phyloP scores from a whole-genome alignment of 2,329 filamentous ascomycete species.

The Scortechinia acanthostroma region DNA sequence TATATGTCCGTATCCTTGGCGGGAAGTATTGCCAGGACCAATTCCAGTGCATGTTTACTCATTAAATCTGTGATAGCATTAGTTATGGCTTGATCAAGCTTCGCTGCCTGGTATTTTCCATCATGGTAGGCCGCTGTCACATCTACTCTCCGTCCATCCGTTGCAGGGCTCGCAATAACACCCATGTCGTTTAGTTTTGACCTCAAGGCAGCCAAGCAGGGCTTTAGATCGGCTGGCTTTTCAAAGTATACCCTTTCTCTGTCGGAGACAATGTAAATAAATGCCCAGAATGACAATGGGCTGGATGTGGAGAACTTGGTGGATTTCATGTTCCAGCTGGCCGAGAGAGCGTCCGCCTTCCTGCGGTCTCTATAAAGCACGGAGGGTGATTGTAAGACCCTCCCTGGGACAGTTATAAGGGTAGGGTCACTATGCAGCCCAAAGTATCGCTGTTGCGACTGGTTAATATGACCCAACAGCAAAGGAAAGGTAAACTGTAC shows the following conservation, averaged over 20 bases:
- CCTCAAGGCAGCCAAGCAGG: slow-evolving; percentile 4
- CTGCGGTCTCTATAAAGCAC: slow-evolving; percentile 44
- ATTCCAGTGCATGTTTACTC: slow-evolving; percentile 8
- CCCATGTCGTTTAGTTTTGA: slow-evolving; percentile 4
- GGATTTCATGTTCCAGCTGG: slow-evolving; percentile 63
- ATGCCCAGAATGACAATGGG: slow-evolving; percentile 30
- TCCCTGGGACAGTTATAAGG: slow-evolving; percentile 59
- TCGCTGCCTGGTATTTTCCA: no score
- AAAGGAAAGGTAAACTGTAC: slow-evolving; percentile 17
- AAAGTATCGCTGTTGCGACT: slow-evolving; percentile 32
- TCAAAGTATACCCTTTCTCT: slow-evolving; percentile 3
- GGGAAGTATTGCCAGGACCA: slow-evolving; percentile 44
- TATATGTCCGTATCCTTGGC: slow-evolving; percentile 57
- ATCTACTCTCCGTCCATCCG: background rate
- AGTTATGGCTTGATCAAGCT: background rate
- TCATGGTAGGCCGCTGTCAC: no score
- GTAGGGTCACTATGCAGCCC: slow-evolving; percentile 50
- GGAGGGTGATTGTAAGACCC: slow-evolving; percentile 60
- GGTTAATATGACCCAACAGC: slow-evolving; percentile 5
- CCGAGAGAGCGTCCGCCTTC: slow-evolving; percentile 29
- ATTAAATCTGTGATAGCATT: slow-evolving; percentile 3
- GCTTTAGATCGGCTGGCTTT: background rate
- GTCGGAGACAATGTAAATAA: slow-evolving; percentile 10
- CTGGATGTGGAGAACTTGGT: slow-evolving; percentile 43
- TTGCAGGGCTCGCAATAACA: background rate